Conservation (phyloP, 2,329 filamentous ascomycete species). For the Aspergillus sp. region DNA sequence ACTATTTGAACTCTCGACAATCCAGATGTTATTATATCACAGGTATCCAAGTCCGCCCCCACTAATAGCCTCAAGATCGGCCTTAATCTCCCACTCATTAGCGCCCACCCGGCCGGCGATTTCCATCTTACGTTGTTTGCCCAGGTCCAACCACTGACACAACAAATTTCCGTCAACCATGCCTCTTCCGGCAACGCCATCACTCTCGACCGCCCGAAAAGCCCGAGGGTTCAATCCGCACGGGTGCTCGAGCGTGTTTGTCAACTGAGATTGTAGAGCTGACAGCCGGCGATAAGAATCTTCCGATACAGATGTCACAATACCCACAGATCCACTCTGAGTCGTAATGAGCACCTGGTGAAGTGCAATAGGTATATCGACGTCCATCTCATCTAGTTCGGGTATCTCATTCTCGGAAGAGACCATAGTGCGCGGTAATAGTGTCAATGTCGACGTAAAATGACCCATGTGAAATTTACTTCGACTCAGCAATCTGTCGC, state of each 20-base stretch:
- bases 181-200: slow-evolving; percentile 51
- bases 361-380: slow-evolving; percentile 27
- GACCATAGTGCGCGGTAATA: slow-evolving; percentile 65
- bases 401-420: slow-evolving; percentile 33
- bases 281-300: slow-evolving; percentile 76
- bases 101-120: slow-evolving; percentile 69
- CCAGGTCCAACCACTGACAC: slow-evolving; percentile 69
- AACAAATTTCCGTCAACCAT: slow-evolving; percentile 77
- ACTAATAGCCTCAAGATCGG: slow-evolving; percentile 62
- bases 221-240: slow-evolving; percentile 80
- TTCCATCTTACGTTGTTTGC: slow-evolving; percentile 66
- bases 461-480: slow-evolving; percentile 86
- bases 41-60: slow-evolving; percentile 57
- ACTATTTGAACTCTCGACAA: no score
- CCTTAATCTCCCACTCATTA: slow-evolving; percentile 62
- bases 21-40: slow-evolving; percentile 9
- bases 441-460: slow-evolving; percentile 66
- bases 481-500: slow-evolving; percentile 78
- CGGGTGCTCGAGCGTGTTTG: slow-evolving; percentile 68
- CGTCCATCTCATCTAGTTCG: slow-evolving; percentile 35
- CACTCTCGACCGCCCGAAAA: slow-evolving; percentile 58
- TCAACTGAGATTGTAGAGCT: slow-evolving; percentile 74
- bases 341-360: slow-evolving; percentile 66
- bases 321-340: slow-evolving; percentile 68
- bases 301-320: slow-evolving; percentile 75